Base-by-base conservation (phyloP, 2,329 filamentous ascomycete genomes). In the Geosmithia morbida region DNA sequence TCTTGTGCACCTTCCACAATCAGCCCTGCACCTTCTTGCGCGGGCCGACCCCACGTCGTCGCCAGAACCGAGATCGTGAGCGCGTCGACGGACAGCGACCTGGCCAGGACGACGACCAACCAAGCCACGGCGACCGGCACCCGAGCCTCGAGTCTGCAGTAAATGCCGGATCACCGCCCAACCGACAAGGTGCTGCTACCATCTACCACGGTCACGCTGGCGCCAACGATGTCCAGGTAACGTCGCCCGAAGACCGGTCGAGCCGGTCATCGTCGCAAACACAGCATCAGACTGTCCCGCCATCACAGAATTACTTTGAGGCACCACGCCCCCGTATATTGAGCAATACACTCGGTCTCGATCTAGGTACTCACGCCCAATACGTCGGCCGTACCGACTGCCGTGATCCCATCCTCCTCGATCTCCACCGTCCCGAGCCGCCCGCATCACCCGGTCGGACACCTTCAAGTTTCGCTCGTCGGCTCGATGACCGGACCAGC, bases 381-480 rank as follows among this genome's bases (percentile, higher is more conserved):
- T 87, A 90, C 59, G 86, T 92, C 55, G 86, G 86, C 22, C 78
- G 83, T 49, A 90, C 85, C 46, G 88, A 85, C 46, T 84, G 88
- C 56, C 87, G 89, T 59, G 86, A 92, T 60, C 83, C 85, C 16
- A 82, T 82, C n/a, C 71, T 92, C 48, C 86, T 90, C 63, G 85
- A 86, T 55, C 72, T 90, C 19, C 88, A 85, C 19, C 74, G 80
- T 6, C 89, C 89, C 61, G 84, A 90, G 64, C 81, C 81, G 29
- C 82, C 85, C 59, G 85, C 89, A 67, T 85, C 90, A 66, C 41
- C 41, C 10, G 88, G 83, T 57, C 75, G 84, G 19, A 72, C 87
- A 49, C 76, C 83, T 40, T 70, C 79, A 54, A 79, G 79, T 29
- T 79, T 74, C 5, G 73, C 90, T 49, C 75, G 86, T 56, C 84